Base-by-base conservation (phyloP, 257 asterid species). In the Lycium barbarum region DNA sequence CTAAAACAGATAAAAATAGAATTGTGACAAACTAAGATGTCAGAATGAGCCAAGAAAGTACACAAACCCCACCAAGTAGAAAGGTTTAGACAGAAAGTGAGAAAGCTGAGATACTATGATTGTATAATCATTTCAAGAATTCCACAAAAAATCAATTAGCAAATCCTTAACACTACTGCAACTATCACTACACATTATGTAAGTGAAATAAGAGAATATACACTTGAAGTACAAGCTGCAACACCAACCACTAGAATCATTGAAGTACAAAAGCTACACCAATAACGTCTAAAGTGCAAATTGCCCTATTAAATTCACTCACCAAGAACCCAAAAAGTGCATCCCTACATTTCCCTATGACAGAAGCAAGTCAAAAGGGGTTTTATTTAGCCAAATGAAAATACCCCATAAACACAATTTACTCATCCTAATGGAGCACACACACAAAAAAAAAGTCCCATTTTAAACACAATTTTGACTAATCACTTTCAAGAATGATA, bases 291-390 rank as follows among this genome's bases (percentile, higher is more conserved):
- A 78, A 78, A 17, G 53, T 53, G 82, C 82, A 78, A 51, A 54
- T 26, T 53, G 82, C 26, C 47, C 7, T 65, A 78, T 78, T 78
- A 78, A 78, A 78, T 78, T 78, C 82, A 78, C 49, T 78, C 82
- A 53, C 65, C 82, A 78, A 78, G 22, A 73, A 73, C 81, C n/a
- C 81, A 73, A 73, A 45, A 74, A 13, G 53, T 13, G 14, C 7
- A 65, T 14, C 82, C 82, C 82, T 78, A 78, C 82, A 78, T 78
- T 78, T 26, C 82, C 22, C 45, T 78, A 78, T 33, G 51, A 7
- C 9, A 26, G 3, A 78, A 26, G 82, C 82, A 78, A 78, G 82
- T 78, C 65, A 78, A 78, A 3, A 53, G 63, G 47, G 49, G 26
- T 26, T 78, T 74, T 22, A 51, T 26, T 78, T 53, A 78, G 82